Conservation (phyloP, 2,329 filamentous ascomycete genomes). For the Trichophaea hybrida region DNA sequence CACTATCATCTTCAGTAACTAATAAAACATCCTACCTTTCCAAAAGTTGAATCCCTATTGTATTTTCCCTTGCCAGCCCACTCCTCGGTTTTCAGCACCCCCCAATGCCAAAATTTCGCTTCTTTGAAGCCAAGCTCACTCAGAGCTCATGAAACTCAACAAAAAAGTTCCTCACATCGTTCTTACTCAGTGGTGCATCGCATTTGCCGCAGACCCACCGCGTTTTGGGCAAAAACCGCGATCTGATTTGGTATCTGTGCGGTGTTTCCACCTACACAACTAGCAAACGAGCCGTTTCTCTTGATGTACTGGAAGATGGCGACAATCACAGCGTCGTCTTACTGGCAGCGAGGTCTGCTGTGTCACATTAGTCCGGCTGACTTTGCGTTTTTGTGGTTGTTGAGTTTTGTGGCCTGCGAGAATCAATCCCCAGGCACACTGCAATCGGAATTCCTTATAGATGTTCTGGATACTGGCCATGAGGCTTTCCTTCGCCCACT, state of each 20-base stretch:
- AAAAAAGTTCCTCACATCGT: not conserved
- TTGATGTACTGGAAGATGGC: not conserved
- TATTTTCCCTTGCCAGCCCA: too few species aligned
- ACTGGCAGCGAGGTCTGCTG: not conserved
- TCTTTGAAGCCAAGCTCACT: too few species aligned
- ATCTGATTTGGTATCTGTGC: not conserved
- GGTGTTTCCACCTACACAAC: not conserved
- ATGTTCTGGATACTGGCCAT: too few species aligned
- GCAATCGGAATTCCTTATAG: conserved; percentile 6
- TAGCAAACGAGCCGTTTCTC: not conserved
- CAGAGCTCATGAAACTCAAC: not conserved
- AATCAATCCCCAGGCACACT: too few species aligned
- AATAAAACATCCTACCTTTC: too few species aligned
- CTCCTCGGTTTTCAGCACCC: too few species aligned
- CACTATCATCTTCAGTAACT: too few species aligned
- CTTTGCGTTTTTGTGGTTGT: not conserved
- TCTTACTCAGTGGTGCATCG: conserved; percentile 1
- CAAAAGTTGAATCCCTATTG: too few species aligned
- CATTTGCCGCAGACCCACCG: conserved; percentile 5
- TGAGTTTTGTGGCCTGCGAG: not conserved
- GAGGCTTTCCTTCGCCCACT: too few species aligned
- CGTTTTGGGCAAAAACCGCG: conserved; percentile 6
- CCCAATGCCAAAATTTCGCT: too few species aligned
- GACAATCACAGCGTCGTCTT: not conserved
- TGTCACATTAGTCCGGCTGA: not conserved